Percentiles rank a stretch among this genome's conserved stretches.
These are phyloP conservation scores for Asterophora parasitica DNA, from an alignment of 768 basidiomycete genomes.

Conservation along the genomic window DNA sequence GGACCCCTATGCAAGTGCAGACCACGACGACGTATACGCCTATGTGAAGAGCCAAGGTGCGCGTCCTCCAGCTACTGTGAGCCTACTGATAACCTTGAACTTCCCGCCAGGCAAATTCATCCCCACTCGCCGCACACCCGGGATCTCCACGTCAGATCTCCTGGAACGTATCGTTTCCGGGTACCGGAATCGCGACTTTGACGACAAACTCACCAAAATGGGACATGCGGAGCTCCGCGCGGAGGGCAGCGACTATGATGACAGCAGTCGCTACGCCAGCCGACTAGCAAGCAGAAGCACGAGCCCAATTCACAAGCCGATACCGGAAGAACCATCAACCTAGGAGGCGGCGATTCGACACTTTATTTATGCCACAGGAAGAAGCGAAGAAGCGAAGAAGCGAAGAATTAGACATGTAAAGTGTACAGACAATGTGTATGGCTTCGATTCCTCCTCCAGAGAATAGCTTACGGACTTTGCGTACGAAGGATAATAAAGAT, in stretches of 20 bases:
- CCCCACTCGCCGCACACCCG: slow-evolving; percentile 91
- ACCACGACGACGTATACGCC: slow-evolving; percentile 80
- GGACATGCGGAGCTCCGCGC: slow-evolving; percentile 69
- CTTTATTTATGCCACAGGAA: too few relatives aligned
- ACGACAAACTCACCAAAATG: slow-evolving; percentile 87
- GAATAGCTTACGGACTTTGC: not conserved
- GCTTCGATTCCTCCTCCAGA: not conserved
- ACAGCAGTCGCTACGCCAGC: slow-evolving; percentile 30
- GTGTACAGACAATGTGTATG: not conserved
- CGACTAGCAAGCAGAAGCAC: slow-evolving; percentile 26
- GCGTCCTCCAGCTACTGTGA: slow-evolving; percentile 16
- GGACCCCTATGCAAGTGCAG: slow-evolving; percentile 75
- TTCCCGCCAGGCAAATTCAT: slow-evolving; percentile 75
- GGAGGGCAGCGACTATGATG: slow-evolving; percentile 54
- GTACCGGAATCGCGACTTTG: slow-evolving; percentile 82
- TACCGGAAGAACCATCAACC: not conserved
- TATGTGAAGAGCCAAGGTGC: slow-evolving; percentile 77
- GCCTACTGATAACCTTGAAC: not conserved
- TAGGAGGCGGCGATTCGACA: not conserved
- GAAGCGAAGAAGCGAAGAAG: not conserved
- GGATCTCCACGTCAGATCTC: slow-evolving; percentile 89
- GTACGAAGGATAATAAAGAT: not conserved
- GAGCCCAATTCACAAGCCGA: slow-evolving; percentile 18
- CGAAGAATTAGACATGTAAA: not conserved
- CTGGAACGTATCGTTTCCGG: slow-evolving; percentile 88